Evolutionary conservation across 371 early-diverging fungal genomes (phyloP).

Genomic region (Mortierella polycephala): DNA sequence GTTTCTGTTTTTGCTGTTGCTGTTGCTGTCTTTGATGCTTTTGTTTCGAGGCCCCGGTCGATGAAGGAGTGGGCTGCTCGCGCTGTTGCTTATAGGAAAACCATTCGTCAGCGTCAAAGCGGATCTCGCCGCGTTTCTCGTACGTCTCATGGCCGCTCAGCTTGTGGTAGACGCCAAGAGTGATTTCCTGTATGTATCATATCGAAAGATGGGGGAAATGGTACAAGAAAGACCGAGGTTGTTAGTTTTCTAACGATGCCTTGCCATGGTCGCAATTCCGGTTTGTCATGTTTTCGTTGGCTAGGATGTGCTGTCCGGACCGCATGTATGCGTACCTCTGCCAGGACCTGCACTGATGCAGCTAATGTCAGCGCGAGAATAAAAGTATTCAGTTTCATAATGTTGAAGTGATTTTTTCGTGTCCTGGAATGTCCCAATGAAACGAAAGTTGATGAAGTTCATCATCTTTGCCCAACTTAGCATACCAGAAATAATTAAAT

Average conservation of each 20-base stretch:
- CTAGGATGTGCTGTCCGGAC: not conserved
- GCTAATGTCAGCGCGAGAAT: constrained; percentile 41
- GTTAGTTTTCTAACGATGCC: not conserved
- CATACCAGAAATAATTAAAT: not conserved
- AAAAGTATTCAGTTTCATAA: constrained; percentile 37
- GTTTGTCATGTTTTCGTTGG: not conserved
- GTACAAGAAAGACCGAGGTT: not conserved
- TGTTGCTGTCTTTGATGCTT: constrained; percentile 9
- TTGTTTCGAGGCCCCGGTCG: constrained; percentile 8
- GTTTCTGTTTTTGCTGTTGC: constrained; percentile 16
- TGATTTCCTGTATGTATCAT: constrained; percentile 25
- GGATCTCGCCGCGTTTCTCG: constrained; percentile 52
- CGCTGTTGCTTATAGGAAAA: constrained; percentile 11
- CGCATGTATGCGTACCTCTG: constrained; percentile 28
- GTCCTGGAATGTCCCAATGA: not conserved
- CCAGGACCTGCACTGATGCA: constrained; percentile 42
- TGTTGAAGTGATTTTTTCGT: constrained; percentile 4
- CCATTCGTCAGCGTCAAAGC: constrained; percentile 37
- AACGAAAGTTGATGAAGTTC: not conserved
- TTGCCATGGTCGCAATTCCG: not conserved
- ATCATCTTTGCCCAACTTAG: not conserved
- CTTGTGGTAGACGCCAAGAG: constrained; percentile 48
- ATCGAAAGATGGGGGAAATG: not conserved
- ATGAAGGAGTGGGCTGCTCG: constrained; percentile 13
- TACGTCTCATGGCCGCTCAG: constrained; percentile 46